phyloP scores from a whole-genome alignment of 2,329 filamentous ascomycete genomes.

The Sclerotinia trifoliorum region DNA sequence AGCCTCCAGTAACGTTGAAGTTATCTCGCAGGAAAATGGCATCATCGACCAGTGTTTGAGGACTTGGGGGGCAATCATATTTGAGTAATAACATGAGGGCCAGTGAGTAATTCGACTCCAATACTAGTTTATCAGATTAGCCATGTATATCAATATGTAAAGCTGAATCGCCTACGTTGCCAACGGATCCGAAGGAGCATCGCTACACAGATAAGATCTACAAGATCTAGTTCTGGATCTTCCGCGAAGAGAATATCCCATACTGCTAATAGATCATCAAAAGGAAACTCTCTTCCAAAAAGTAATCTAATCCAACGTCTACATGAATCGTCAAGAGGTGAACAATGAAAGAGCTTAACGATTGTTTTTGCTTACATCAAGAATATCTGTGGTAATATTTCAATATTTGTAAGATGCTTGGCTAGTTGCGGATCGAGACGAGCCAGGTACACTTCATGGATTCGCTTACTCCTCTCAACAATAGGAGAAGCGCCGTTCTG shows the following conservation, averaged over 20 bases:
- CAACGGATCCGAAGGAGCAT: conserved; percentile 93
- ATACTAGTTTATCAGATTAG: conserved; percentile 53
- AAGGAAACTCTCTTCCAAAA: conserved; percentile 90
- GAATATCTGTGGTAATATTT: conserved; percentile 95
- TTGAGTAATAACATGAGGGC: conserved; percentile 80
- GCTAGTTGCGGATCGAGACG: conserved; percentile 82
- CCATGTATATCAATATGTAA: too few species aligned
- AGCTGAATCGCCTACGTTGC: conserved; percentile 60
- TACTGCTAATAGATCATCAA: conserved; percentile 76
- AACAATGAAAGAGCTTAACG: conserved; percentile 14
- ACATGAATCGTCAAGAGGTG: conserved; percentile 17
- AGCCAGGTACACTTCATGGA: conserved; percentile 78
- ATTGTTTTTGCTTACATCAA: conserved; percentile 63
- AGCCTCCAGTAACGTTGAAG: conserved; percentile 60
- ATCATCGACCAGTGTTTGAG: conserved; percentile 81
- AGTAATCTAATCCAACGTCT: conserved; percentile 86
- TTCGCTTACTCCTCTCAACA: conserved; percentile 78
- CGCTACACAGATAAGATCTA: conserved; percentile 88
- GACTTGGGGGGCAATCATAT: conserved; percentile 64
- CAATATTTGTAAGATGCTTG: conserved; percentile 74
- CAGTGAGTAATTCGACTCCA: conserved; percentile 83
- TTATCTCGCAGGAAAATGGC: conserved; percentile 72
- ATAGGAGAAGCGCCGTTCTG: conserved; percentile 62
- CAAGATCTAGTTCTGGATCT: conserved; percentile 73
- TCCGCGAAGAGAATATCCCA: conserved; percentile 93